Evolutionary conservation across 768 basidiomycete species (phyloP).

Genomic region (Stropharia rugosoannulata): DNA sequence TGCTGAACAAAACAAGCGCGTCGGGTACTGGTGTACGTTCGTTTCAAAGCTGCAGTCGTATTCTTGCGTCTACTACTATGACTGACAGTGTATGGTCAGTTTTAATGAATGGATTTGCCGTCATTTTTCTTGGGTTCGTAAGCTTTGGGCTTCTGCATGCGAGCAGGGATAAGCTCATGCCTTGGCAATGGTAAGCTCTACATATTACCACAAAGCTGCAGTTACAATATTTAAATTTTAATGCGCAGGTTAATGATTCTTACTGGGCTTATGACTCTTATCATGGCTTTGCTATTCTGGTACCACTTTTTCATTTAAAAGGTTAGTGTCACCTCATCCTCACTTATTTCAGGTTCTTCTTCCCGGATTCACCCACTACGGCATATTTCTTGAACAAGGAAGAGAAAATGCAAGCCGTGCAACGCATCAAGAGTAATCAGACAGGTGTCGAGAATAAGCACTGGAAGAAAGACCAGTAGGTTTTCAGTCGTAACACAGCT

Average conservation of each 20-base stretch:
- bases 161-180: constrained; percentile 50
- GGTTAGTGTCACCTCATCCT: no score
- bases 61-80: not conserved
- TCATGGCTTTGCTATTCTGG: constrained; percentile 64
- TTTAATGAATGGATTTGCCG: constrained; percentile 74
- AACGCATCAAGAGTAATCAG: constrained; percentile 73
- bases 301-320: constrained; percentile 13
- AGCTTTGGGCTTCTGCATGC: constrained; percentile 68
- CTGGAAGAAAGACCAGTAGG: constrained; percentile 77
- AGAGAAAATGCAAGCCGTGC: constrained; percentile 69
- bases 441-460: constrained; percentile 78
- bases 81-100: constrained; percentile 36
- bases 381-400: constrained; percentile 71
- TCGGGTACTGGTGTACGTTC: constrained; percentile 80
- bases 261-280: constrained; percentile 62
- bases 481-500: constrained; percentile 1
- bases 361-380: constrained; percentile 78
- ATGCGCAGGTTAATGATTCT: constrained; percentile 69
- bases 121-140: constrained; percentile 72
- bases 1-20: constrained; percentile 67
- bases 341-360: constrained; percentile 55
- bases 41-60: not conserved
- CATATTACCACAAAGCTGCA: not conserved
- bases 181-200: constrained; percentile 71
- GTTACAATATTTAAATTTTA: not conserved